Percentiles rank a stretch among this genome's conserved stretches.
These are phyloP conservation scores for Epichloe scottii DNA, from an alignment of 2,329 filamentous ascomycete species.

Conservation along the genomic window DNA sequence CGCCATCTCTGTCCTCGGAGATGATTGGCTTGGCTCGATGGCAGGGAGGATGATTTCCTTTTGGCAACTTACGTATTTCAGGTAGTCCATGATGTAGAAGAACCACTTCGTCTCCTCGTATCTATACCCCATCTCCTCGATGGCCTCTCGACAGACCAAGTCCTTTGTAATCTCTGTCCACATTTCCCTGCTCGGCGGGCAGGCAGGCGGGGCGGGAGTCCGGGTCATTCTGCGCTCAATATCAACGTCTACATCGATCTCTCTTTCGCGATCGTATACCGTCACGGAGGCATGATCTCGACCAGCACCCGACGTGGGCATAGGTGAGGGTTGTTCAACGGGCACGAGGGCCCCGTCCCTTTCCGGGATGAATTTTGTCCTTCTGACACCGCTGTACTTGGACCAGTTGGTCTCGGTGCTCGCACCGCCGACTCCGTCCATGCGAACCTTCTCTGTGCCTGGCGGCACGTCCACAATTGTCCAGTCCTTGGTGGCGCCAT, in stretches of 20 bases:
- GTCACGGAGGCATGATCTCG: conserved; percentile 32
- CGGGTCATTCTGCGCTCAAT: conserved; percentile 35
- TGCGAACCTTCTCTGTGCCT: conserved; percentile 67
- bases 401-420: conserved; percentile 67
- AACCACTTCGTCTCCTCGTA: conserved; percentile 83
- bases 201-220: conserved; percentile 20
- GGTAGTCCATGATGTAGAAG: conserved; percentile 87
- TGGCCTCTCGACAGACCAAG: conserved; percentile 73
- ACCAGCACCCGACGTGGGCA: conserved; percentile 12
- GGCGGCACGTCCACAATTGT: conserved; percentile 73
- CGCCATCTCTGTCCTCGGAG: background rate
- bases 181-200: conserved; percentile 48
- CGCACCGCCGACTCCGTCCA: conserved; percentile 69
- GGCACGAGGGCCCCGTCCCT: conserved; percentile 34
- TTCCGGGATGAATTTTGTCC: conserved; percentile 62
- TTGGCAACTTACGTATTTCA: conserved; percentile 59
- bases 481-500: conserved; percentile 67
- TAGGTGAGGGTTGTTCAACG: conserved; percentile 14
- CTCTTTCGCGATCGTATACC: conserved; percentile 32
- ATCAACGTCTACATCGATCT: conserved; percentile 43
- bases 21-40: background rate
- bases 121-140: conserved; percentile 72
- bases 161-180: conserved; percentile 98
- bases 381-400: conserved; percentile 64
- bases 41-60: background rate